Evolutionary conservation across 179 eudicot genomes (phyloP).

Genomic region (Drosera spatulata): DNA sequence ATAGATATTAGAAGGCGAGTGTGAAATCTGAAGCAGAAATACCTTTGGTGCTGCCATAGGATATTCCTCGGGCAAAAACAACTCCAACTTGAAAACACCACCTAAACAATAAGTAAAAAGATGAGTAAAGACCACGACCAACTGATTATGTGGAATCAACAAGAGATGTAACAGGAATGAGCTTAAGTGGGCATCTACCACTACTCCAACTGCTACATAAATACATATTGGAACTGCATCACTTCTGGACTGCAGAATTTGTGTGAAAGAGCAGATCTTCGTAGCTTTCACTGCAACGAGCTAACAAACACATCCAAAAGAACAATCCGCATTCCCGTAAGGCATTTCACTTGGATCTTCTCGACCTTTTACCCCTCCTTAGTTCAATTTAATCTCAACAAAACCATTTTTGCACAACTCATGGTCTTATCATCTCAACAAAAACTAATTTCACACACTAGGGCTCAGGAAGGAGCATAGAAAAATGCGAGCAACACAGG

Average conservation of each 20-base stretch:
- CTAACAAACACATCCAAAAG: too few relatives aligned
- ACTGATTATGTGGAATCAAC: not conserved
- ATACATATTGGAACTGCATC: too few relatives aligned
- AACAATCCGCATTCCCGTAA: too few relatives aligned
- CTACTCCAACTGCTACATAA: not conserved
- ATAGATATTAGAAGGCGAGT: not conserved
- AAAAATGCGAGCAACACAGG: too few relatives aligned
- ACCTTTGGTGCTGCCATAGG: conserved; percentile 99
- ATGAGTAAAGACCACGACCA: not conserved
- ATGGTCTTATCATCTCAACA: not conserved
- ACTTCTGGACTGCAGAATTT: too few relatives aligned
- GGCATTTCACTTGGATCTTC: too few relatives aligned
- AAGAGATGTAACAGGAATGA: not conserved
- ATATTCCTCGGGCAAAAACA: conserved; percentile 95
- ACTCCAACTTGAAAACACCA: conserved; percentile 92
- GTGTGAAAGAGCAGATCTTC: too few relatives aligned
- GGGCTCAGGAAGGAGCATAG: too few relatives aligned
- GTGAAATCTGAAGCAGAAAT: conserved; percentile 2
- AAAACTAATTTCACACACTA: not conserved
- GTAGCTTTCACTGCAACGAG: too few relatives aligned
- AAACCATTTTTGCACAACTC: not conserved
- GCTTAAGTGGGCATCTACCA: not conserved
- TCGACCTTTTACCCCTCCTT: too few relatives aligned
- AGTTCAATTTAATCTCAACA: too few relatives aligned
- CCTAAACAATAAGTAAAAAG: conserved; percentile 30